These are phyloP conservation scores for Suillus occidentalis DNA, from an alignment of 768 basidiomycete genomes.

Conservation along the genomic window DNA sequence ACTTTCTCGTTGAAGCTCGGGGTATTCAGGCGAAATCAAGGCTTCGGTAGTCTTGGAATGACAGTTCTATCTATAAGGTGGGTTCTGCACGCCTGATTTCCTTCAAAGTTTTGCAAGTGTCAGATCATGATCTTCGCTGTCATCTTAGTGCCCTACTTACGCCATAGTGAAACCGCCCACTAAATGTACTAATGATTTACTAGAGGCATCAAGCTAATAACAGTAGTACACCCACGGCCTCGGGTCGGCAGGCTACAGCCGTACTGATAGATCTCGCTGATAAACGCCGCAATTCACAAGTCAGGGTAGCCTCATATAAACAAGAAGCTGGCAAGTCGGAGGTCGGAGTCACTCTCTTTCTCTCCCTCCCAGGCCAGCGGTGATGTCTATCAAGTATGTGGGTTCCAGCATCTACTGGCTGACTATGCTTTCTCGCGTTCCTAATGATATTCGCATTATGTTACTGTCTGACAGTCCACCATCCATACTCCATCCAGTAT, in stretches of 20 bases:
- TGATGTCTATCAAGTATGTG: constrained; percentile 4
- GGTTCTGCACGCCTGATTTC: neutral
- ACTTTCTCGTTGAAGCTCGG: neutral
- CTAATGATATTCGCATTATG: neutral
- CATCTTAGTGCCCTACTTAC: neutral
- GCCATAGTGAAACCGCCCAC: neutral
- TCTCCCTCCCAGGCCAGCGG: neutral
- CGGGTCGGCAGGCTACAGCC: neutral
- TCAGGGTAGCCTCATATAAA: neutral
- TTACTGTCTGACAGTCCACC: constrained; percentile 12
- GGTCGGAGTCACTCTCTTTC: neutral
- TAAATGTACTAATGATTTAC: neutral
- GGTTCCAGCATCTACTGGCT: constrained; percentile 1
- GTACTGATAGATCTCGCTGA: neutral
- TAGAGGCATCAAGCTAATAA: neutral
- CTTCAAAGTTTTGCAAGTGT: neutral
- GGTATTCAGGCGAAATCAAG: neutral
- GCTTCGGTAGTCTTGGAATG: neutral
- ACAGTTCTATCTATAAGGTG: neutral
- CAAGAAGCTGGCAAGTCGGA: neutral
- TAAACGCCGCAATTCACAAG: neutral
- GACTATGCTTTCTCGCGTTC: constrained; percentile 10
- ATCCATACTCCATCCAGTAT: constrained; percentile 27
- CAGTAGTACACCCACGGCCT: too few species aligned
- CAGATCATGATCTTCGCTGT: neutral